Evolutionary conservation across 1,284 basidiomycete species (phyloP).

Genomic region (Malassezia sympodialis): DNA sequence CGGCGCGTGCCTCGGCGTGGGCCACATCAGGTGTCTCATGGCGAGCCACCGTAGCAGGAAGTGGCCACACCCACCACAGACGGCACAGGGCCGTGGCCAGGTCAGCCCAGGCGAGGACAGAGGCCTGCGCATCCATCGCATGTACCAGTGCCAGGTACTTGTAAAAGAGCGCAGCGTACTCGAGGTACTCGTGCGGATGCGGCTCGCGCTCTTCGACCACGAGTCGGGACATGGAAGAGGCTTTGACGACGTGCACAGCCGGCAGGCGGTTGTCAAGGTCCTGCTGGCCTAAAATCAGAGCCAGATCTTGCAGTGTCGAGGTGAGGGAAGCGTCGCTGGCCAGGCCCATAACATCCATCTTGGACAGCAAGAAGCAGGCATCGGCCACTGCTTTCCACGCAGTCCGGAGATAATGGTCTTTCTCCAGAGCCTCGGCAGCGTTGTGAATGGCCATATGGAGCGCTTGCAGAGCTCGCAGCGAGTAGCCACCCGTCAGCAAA

Average conservation of each 20-base stretch:
- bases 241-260: constrained; percentile 23
- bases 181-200: constrained; percentile 1
- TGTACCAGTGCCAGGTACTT: constrained; percentile 36
- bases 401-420: constrained; percentile 46
- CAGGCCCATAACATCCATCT: constrained; percentile 11
- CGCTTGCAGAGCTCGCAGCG: constrained; percentile 63
- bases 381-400: constrained; percentile 82
- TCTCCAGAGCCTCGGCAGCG: constrained; percentile 56
- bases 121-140: constrained; percentile 26
- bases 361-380: constrained; percentile 54
- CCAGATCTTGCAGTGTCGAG: constrained; percentile 19
- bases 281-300: constrained; percentile 16
- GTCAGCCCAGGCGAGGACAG: constrained; percentile 41
- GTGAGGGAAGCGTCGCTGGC: constrained; percentile 2
- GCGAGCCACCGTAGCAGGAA: constrained; percentile 16
- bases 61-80: constrained; percentile 8
- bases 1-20: constrained; percentile 29
- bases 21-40: constrained; percentile 55
- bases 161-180: constrained; percentile 28
- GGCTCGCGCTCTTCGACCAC: background rate
- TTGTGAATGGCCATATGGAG: constrained; percentile 58
- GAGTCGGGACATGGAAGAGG: constrained; percentile 9
- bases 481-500: constrained; percentile 62
- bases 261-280: constrained; percentile 32
- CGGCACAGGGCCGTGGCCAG: constrained; percentile 33